Evolutionary conservation across 805 yeast species (phyloP), one percentile per base, ranked within the genome.

Genomic region (Metschnikowia lachancei): DNA sequence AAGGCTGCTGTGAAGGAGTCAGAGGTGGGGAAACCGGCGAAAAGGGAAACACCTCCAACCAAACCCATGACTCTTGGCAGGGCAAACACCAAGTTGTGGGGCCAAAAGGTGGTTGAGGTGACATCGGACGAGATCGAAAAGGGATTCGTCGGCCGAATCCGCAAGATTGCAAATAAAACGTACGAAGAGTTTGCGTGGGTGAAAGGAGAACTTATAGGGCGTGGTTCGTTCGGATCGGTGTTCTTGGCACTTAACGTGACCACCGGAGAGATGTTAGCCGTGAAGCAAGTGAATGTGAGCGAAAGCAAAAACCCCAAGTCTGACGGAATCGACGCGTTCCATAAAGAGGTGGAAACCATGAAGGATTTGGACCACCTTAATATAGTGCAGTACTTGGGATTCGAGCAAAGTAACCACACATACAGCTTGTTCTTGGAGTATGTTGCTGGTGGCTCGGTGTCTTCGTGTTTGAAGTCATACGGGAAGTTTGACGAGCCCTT

Each of bases 201-300:
- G 41, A 89, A 89, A 61, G 99, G 99, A 75, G 97, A 91, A 60
- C 73, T 94, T 52, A 89, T 94, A 47, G 99, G 99, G 0, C 81
- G 88, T 48, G 99, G 99, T 0, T 91, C 97, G 1, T 94, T 91
- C 72, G 99, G 99, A 9, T 83, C 87, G 31, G 99, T 94, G 1
- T 92, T 77, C 60, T 72, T 94, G 46, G 97, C 96, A 1, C 75
- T 94, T 60, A 94, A 94, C 64, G 91, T 90, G 14, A 94, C 98
- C 1, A 89, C 96, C 0, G 98, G 98, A 45, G 99, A 94, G 59
- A 90, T 94, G 96, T 85, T 94, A 70, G 99, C 99, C 0, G 99
- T 94, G 2, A 94, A 94, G 61, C 99, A 94, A 65, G 97, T 92
- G 2, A 83, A 78, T 35, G 83, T 85, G 11, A 50, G 57, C 10